Percentiles rank a stretch among this genome's conserved stretches.
Evolutionary conservation across 2,329 filamentous ascomycete genomes (phyloP).

Genomic region (Leptographium wingfieldii): DNA sequence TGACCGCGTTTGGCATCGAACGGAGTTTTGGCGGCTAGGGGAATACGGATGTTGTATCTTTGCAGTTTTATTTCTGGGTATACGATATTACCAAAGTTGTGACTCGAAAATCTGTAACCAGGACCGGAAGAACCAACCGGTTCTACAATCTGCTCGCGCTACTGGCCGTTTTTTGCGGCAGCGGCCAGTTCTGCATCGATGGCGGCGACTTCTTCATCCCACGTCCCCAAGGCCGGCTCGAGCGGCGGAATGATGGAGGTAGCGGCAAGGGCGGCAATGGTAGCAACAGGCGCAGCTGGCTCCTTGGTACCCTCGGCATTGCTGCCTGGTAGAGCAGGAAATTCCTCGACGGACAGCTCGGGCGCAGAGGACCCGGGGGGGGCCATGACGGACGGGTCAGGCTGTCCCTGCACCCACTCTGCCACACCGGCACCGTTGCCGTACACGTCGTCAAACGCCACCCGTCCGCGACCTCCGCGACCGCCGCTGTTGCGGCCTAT

Average conservation of each 20-base stretch:
- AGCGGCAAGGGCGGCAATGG: constrained; percentile 15
- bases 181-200: constrained; percentile 21
- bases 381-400: constrained; percentile 10
- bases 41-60: neutral
- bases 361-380: constrained; percentile 14
- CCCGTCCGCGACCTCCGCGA: constrained; percentile 13
- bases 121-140: neutral
- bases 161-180: neutral
- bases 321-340: constrained; percentile 25
- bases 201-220: constrained; percentile 47
- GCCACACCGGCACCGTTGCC: constrained; percentile 12
- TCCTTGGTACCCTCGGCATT: constrained; percentile 13
- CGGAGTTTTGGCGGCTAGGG: neutral
- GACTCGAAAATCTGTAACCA: neutral
- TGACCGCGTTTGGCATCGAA: neutral
- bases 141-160: neutral
- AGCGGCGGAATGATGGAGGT: too few species aligned
- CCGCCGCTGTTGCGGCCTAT: constrained; percentile 20
- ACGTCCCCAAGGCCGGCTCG: constrained; percentile 30
- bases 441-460: constrained; percentile 10
- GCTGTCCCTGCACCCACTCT: constrained; percentile 12
- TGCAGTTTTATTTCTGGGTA: neutral
- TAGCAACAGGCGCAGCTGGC: constrained; percentile 4
- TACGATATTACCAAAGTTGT: neutral
- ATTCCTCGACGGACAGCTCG: constrained; percentile 24